Evolutionary conservation across 257 asterid species (phyloP).

Genomic region (Anisodus tanguticus): DNA sequence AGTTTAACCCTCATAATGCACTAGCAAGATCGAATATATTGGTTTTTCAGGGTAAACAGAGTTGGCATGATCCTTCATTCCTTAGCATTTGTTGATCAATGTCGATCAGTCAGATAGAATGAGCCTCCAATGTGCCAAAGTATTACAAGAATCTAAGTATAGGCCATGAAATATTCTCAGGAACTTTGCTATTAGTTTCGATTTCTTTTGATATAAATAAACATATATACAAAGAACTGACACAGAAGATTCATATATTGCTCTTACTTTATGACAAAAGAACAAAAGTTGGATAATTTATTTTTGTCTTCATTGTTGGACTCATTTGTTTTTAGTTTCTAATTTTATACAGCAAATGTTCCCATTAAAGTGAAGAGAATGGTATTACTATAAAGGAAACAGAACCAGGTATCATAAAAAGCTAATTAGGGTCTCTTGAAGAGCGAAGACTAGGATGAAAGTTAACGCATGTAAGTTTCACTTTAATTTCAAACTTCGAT

Average conservation of each 20-base stretch:
- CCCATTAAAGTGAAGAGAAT: too few species aligned
- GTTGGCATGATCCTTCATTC: background rate
- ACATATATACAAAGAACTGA: background rate
- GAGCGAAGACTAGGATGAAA: too few species aligned
- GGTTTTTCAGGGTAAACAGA: background rate
- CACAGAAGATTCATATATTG: too few species aligned
- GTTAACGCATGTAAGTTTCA: too few species aligned
- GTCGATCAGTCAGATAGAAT: background rate
- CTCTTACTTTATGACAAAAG: background rate
- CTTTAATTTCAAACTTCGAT: too few species aligned
- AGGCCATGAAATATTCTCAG: background rate
- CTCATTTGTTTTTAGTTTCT: too few species aligned
- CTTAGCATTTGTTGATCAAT: background rate
- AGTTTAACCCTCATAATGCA: slow-evolving; percentile 3
- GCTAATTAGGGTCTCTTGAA: too few species aligned
- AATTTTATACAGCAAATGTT: too few species aligned
- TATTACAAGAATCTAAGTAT: background rate
- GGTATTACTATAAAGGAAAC: too few species aligned
- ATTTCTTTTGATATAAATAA: background rate
- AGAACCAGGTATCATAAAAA: too few species aligned
- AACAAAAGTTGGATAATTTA: background rate
- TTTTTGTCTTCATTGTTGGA: background rate
- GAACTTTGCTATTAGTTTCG: background rate
- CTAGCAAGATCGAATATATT: background rate
- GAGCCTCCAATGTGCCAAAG: background rate